Evolutionary conservation across 2,329 filamentous ascomycete genomes (phyloP).

Genomic region (Alternaria sp.): DNA sequence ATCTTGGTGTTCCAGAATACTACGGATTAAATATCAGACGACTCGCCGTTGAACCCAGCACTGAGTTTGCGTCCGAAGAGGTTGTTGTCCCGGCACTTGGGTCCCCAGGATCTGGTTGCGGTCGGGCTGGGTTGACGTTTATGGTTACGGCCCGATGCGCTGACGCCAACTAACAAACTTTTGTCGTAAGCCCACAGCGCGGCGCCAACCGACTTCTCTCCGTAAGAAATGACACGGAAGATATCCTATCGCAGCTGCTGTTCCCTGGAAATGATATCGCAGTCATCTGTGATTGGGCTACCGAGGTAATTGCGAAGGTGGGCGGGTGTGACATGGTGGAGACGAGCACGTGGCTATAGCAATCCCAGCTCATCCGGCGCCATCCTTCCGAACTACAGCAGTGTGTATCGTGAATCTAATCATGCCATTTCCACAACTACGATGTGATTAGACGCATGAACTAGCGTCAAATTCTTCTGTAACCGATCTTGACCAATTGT

Average conservation of each 20-base stretch:
- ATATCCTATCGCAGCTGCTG: slow-evolving; percentile 7
- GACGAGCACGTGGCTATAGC: slow-evolving; percentile 8
- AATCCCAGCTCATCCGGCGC: slow-evolving; percentile 1
- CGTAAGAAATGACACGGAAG: neutral
- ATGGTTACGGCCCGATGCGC: slow-evolving; percentile 18
- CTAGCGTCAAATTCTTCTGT: neutral
- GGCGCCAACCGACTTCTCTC: slow-evolving; percentile 7
- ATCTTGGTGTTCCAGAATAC: neutral
- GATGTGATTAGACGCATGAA: slow-evolving; percentile 2
- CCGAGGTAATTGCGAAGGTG: neutral
- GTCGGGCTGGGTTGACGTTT: slow-evolving; percentile 8
- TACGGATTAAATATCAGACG: neutral
- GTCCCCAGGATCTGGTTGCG: slow-evolving; percentile 2
- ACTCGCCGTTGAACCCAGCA: slow-evolving; percentile 5
- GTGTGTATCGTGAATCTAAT: neutral
- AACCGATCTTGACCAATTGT: slow-evolving; percentile 8
- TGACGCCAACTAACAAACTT: slow-evolving; percentile 7
- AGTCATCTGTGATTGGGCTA: slow-evolving; percentile 1
- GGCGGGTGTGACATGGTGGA: neutral
- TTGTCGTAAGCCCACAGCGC: slow-evolving; percentile 4
- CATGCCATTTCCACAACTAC: slow-evolving; percentile 7
- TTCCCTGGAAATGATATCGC: neutral
- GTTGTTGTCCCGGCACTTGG: neutral
- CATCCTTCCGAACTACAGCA: slow-evolving; percentile 4
- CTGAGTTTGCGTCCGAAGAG: slow-evolving; percentile 2